Evolutionary conservation across 2,329 filamentous ascomycete species (phyloP), one percentile per base, ranked within the genome.

Genomic region (Blastomyces emzantsi): DNA sequence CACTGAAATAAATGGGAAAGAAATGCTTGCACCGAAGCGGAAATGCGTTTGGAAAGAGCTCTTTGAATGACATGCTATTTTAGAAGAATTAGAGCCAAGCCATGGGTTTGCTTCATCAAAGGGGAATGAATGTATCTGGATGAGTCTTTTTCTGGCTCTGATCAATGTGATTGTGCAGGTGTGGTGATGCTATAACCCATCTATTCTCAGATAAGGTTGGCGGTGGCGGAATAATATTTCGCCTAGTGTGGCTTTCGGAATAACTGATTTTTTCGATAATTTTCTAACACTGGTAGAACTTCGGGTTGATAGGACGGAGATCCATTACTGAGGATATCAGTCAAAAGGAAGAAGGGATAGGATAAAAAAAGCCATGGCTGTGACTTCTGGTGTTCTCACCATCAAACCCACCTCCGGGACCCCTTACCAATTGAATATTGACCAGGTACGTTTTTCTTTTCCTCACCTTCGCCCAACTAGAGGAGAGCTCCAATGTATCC

Each of bases 341-440:
- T 68, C 68, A 70, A 66, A 13, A 43, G 45, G 15, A 47, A 51
- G n/a, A 60, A 47, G 33, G 19, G 8, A 63, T 15, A 43, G 41
- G 2, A 63, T 41, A 28, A 47, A 55, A 39, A 19, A 22, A 63
- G 45, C 15, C 41, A 79, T 79, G 77, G 73, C 71, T 51, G 73
- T 76, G 61, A 73, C 77, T 63, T 77, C 73, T 13, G 65, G 64
- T 67, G 70, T 72, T 43, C 70, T 80, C 63, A 78, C 77, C 43
- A 74, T 73, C 7, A 77, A 77, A 69, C 73, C 75, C 68, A 67
- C 70, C 52, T 73, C 75, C 39, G 77, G 76, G 30, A 76, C 76
- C 56, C 79, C 79, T 8, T 81, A 82, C 64, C 78, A 81, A 67
- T 73, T 82, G 15, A 77, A 80, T 49, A 74, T 76, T 64, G 74